Base-by-base conservation (phyloP, 228 moss, liverwort and hornwort genomes). In the Sphagnum fallax region DNA sequence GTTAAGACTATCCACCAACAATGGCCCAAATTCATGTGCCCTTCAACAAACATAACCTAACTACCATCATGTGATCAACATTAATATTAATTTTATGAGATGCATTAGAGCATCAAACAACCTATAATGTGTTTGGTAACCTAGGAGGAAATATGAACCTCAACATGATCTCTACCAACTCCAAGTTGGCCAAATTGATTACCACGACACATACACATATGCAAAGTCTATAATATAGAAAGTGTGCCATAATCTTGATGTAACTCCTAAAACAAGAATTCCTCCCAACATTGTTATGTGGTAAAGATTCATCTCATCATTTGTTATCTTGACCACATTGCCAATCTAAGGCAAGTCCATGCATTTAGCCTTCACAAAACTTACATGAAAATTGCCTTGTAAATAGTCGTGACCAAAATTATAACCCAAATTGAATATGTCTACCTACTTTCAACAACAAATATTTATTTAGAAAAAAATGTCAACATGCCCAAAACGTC, bases 161-260 rank as follows among this genome's bases (percentile, higher is more conserved):
- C 92, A 75, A 93, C 91, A 73, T 87, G 74, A 74, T 86, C 90
- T 73, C 93, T 92, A 77, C 84, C 83, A 14, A 85, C 88, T 62
- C 94, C 98, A 63, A 98, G 87, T 72, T 98, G 98, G 49, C 93
- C 93, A 65, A 98, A 98, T 65, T 98, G 98, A 69, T 98, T 93
- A 32, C 98, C 98, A 67, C 94, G 90, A 80, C 80, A 89, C 82
- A 73, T 93, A 92, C 6, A 89, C 82, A 78, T 91, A 90, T 75
- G 93, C 98, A 50, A 80, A 65, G 66, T 93, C 90, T 49, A 92
- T 89, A 53, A 89, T 78, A 67, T 84, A 89, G 49, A 90, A 71
- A 16, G 89, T 93, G 62, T 98, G 98, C 98, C 98, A 98, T 60
- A 93, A 80, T 55, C 98, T 92, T 70, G 93, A 88, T 67, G 98